Conservation (phyloP, 2,329 filamentous ascomycete genomes). For the Trichoderma lentiforme region DNA sequence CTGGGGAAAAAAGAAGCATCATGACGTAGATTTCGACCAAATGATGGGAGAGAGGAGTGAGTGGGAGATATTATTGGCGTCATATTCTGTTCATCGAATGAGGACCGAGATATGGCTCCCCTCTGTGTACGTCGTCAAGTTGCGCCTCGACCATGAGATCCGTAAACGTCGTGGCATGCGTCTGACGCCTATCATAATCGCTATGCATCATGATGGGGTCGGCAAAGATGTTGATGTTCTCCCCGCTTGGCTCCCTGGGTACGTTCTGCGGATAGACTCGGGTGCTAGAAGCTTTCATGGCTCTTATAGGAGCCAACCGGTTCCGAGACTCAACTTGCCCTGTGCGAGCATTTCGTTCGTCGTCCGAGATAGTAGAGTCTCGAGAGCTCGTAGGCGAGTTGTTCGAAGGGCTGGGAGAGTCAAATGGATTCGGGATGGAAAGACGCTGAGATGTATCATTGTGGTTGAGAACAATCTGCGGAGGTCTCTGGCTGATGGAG, state of each 20-base stretch:
- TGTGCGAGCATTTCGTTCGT: conserved; percentile 27
- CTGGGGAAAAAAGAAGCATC: not conserved
- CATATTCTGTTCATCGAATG: conserved; percentile 31
- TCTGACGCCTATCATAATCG: conserved; percentile 24
- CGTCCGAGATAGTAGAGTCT: conserved; percentile 25
- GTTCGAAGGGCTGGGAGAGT: conserved; percentile 31
- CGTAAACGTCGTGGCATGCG: conserved; percentile 48
- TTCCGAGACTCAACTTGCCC: conserved; percentile 26
- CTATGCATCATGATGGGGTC: conserved; percentile 42
- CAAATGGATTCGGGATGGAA: conserved; percentile 37
- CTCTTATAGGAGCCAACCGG: conserved; percentile 37
- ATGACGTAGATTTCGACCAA: not conserved
- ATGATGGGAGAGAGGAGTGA: not conserved
- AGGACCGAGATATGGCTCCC: conserved; percentile 41
- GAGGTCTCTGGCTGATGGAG: conserved; percentile 17
- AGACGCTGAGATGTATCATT: conserved; percentile 20
- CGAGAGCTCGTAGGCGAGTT: conserved; percentile 21
- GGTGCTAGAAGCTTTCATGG: conserved; percentile 35
- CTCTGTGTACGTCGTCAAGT: conserved; percentile 40
- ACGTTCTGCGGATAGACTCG: conserved; percentile 33
- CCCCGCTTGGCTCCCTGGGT: conserved; percentile 43
- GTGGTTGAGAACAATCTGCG: conserved; percentile 9
- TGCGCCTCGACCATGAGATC: conserved; percentile 50
- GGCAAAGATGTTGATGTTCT: conserved; percentile 53
- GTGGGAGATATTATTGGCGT: not conserved